Base-by-base conservation (phyloP, 768 basidiomycete genomes). In the Hygrocybe punicea region DNA sequence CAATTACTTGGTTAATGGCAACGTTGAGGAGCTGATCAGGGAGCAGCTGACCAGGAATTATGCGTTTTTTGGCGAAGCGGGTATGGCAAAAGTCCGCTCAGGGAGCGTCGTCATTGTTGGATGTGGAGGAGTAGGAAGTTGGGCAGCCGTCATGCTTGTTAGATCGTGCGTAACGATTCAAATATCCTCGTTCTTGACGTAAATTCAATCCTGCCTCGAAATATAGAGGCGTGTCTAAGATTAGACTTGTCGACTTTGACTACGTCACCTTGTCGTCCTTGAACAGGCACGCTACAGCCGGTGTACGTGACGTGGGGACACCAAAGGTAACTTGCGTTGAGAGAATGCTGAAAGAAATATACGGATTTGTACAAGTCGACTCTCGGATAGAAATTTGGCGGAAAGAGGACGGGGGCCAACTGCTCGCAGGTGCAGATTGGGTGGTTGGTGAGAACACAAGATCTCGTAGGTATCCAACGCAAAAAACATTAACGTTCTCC, bases 81-180 rank as follows among this genome's bases (percentile, higher is more conserved):
- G 84, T 39, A 96, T 98, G 91, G 69, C 73, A 9, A 86, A 83
- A 66, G 79, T 98, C 52, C 80, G 97, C 52, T 66, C 77, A 8
- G 83, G 85, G 11, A 82, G 78, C 4, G 94, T 98, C 1, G 93
- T 92, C 16, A 76, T 98, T 17, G 87, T 99, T 3, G 97, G 97
- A 6, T 93, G 94, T 62, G 97, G 97, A 57, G 96, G 97, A 2
- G 97, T 99, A 0, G 97, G 97, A 0, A 94, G 91, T 66, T 96
- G 93, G 91, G 90, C 86, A 36, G 93, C 94, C 14, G 83, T 96
- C 33, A 96, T 96, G 96, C 83, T 93, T 24, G 87, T 85, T 45
- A 76, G 94, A 68, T 94, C 93, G 90, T 94, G 66, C 67, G 91
- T 83, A 13, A 8, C 24, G 40, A 8, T 13, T 25, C 23, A 11